Evolutionary conservation across 1,139 yeast genomes (phyloP), one percentile per base, ranked within the genome.

Genomic region (Lodderomyces pseudojiufengensis): DNA sequence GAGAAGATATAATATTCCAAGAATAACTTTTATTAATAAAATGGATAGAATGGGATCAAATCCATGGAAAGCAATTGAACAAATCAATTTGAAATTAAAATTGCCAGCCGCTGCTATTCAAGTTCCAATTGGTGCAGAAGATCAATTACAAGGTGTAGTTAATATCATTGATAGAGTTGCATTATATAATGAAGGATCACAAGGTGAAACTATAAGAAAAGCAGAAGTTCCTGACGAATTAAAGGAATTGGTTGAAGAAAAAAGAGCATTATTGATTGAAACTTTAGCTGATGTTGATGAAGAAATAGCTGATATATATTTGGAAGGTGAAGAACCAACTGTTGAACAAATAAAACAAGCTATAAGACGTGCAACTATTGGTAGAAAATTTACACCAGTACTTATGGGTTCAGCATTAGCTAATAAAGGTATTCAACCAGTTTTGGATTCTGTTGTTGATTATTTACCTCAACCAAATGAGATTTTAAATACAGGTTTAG

Each of bases 11-110:
- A 88, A 92, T 58, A 95, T 92, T 54, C 98, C 98, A 39, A 79
- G 98, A 59, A 75, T 94, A 40, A 92, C 98, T 9, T 94, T 92
- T 54, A 84, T 92, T 61, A 92, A 92, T 68, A 92, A 92, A 70
- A 90, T 92, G 97, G 98, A 92, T 64, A 80, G 98, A 59, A 87
- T 92, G 96, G 98, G 98, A 47, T 88, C 98, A 40, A 82, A 90
- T 61, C 98, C 98, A 15, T 92, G 95, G 81, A 78, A 76, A 49
- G 97, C 95, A 37, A 84, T 92, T 52, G 95, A 86, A 42, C 97
- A 92, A 66, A 77, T 92, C 48, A 87, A 90, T 65, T 53, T 67
- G 38, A 92, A 92, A 59, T 76, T 92, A 58, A 86, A 80, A 61
- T 86, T 90, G 35, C 88, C 96, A 21, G 97, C 98, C 44, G 98